Conservation (phyloP, 2,329 filamentous ascomycete genomes). For the Rhinocladiella similis region DNA sequence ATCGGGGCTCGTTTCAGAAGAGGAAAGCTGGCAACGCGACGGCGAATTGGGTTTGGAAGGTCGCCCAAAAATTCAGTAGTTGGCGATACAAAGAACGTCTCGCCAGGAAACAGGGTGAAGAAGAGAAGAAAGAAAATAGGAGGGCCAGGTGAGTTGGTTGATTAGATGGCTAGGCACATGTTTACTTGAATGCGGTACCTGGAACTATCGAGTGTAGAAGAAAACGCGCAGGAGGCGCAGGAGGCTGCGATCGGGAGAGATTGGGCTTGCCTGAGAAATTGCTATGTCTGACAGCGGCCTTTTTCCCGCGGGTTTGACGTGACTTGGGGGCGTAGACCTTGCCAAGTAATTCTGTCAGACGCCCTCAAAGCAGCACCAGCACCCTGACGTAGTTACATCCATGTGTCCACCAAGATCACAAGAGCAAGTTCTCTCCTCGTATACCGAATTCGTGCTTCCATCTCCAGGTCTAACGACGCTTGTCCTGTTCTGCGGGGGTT, state of each 20-base stretch:
- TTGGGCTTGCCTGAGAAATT: not conserved
- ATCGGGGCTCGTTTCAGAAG: constrained; percentile 7
- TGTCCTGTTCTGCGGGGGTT: too few species aligned
- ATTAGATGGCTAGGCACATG: constrained; percentile 21
- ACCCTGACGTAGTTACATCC: not conserved
- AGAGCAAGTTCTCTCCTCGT: too few species aligned
- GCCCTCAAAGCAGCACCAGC: not conserved
- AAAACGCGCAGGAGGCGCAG: constrained; percentile 13
- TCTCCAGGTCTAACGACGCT: too few species aligned
- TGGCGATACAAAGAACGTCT: not conserved
- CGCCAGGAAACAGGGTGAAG: not conserved
- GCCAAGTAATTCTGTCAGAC: not conserved
- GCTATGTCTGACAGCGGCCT: not conserved
- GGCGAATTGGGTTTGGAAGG: not conserved
- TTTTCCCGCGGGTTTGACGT: not conserved
- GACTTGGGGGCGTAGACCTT: not conserved
- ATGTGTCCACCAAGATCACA: not conserved
- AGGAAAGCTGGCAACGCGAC: constrained; percentile 17
- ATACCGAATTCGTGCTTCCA: too few species aligned
- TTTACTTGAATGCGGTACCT: constrained; percentile 8
- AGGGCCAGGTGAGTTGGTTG: constrained; percentile 1
- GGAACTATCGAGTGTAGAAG: not conserved
- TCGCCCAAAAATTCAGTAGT: not conserved
- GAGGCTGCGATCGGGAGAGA: not conserved
- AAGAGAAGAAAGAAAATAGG: constrained; percentile 3